Evolutionary conservation across 148 eudicot species (phyloP).

Genomic region (Silene latifolia): DNA sequence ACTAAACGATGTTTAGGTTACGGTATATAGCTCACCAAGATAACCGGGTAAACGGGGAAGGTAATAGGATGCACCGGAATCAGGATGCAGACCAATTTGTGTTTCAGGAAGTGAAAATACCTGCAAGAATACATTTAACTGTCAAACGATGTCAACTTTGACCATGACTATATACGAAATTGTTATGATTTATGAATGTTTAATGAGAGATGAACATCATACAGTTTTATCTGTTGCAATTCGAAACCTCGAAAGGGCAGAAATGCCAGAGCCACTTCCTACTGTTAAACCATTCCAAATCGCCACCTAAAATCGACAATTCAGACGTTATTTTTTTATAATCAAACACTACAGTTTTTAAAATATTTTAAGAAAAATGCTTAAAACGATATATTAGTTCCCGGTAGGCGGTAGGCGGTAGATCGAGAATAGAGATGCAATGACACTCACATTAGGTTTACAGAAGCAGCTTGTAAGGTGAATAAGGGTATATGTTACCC

Average conservation of each 20-base stretch:
- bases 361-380: too few species aligned
- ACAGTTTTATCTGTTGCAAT: constrained; percentile 15
- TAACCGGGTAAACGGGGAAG: constrained; percentile 8
- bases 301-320: constrained; percentile 6
- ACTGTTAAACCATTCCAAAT: constrained; percentile 17
- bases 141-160: too few species aligned
- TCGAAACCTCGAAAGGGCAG: constrained; percentile 7
- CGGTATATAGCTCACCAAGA: constrained; percentile 5
- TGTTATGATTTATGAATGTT: too few species aligned
- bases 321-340: too few species aligned
- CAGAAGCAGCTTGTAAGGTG: constrained; percentile 13
- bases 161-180: too few species aligned
- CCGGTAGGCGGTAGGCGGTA: too few species aligned
- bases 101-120: constrained; percentile 14
- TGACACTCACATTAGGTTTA: constrained; percentile 12
- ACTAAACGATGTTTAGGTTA: background rate
- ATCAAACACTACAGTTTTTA: too few species aligned
- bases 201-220: background rate
- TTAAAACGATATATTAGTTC: too few species aligned
- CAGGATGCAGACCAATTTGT: constrained; percentile 17
- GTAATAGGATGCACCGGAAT: constrained; percentile 14
- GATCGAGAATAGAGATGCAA: background rate
- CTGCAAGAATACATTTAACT: background rate
- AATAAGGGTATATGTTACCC: constrained; percentile 10
- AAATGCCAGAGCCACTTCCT: constrained; percentile 16